Percentiles rank a stretch among this genome's conserved stretches.
Evolutionary conservation across 805 yeast species (phyloP).

Genomic region (Saccharomyces kudriavzevii): DNA sequence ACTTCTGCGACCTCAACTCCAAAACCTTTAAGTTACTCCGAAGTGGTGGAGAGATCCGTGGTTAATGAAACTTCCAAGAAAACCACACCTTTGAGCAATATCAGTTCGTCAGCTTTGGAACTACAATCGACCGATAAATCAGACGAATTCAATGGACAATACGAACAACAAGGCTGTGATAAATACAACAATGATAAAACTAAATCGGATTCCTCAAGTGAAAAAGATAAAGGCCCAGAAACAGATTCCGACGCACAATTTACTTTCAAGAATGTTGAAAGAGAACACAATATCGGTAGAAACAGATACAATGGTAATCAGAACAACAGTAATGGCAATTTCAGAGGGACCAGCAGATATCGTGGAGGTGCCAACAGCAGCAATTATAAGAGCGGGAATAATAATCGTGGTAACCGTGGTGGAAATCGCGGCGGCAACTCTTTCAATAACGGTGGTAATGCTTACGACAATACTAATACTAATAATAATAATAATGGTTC

Average conservation of each 20-base stretch:
- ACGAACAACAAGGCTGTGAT: neutral
- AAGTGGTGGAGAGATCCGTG: neutral
- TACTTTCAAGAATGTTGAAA: constrained; percentile 12
- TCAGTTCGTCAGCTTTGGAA: neutral
- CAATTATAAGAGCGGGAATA: constrained; percentile 3
- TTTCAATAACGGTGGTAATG: constrained; percentile 2
- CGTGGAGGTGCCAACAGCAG: constrained; percentile 1
- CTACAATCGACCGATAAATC: neutral
- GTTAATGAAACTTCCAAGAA: neutral
- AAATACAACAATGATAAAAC: neutral
- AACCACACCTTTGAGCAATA: neutral
- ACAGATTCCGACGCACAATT: constrained; percentile 4
- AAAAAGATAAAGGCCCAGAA: neutral
- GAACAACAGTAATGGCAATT: neutral
- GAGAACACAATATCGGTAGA: neutral
- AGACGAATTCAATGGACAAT: neutral
- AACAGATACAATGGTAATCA: neutral
- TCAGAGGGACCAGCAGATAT: neutral
- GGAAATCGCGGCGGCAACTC: constrained; percentile 5
- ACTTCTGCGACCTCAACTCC: neutral
- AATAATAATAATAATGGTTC: constrained; percentile 1
- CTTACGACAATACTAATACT: neutral
- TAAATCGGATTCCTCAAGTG: neutral
- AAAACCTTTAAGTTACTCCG: constrained; percentile 3
- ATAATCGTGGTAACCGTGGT: constrained; percentile 8